Evolutionary conservation across 1,139 yeast species (phyloP).

Genomic region (Nematodospora anomalae): DNA sequence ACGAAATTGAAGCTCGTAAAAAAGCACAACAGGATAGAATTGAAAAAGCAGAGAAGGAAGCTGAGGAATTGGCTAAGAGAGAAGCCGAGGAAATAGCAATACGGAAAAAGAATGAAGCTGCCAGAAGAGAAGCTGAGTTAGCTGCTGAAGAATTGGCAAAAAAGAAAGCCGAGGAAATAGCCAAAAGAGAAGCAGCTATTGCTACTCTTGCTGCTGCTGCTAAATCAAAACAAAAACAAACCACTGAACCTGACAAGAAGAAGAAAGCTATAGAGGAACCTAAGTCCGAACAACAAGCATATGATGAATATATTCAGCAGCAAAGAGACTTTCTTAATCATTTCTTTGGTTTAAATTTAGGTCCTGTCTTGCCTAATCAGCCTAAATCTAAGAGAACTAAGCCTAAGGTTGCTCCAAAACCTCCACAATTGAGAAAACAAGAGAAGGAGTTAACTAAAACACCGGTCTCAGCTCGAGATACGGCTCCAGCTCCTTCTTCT

Average conservation of each 20-base stretch:
- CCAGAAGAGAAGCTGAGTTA: constrained; percentile 18
- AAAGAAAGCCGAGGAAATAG: constrained; percentile 18
- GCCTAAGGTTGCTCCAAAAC: constrained; percentile 11
- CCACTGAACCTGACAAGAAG: constrained; percentile 11
- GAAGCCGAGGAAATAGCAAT: constrained; percentile 19
- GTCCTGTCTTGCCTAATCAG: constrained; percentile 8
- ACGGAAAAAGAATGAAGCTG: constrained; percentile 7
- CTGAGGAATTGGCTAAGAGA: constrained; percentile 17
- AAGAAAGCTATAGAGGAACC: constrained; percentile 11
- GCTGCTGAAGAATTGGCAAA: constrained; percentile 16
- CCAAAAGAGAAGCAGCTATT: constrained; percentile 18
- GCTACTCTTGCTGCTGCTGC: too few relatives aligned
- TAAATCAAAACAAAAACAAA: constrained; percentile 12
- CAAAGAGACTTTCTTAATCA: constrained; percentile 24
- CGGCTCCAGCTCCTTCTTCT: too few relatives aligned
- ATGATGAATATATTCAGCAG: constrained; percentile 14
- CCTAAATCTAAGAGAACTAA: not conserved
- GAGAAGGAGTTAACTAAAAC: constrained; percentile 1
- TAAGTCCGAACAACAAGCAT: constrained; percentile 21
- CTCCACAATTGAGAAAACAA: constrained; percentile 7
- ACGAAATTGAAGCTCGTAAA: constrained; percentile 16
- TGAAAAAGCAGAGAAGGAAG: constrained; percentile 15
- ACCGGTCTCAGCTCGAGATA: constrained; percentile 3
- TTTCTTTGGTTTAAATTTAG: constrained; percentile 20
- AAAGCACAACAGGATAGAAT: constrained; percentile 13